A percentile compares a stretch with the other conserved stretches of the same genome.
Conservation (phyloP, 2,329 filamentous ascomycete species). For the Colletotrichum simmondsii region DNA sequence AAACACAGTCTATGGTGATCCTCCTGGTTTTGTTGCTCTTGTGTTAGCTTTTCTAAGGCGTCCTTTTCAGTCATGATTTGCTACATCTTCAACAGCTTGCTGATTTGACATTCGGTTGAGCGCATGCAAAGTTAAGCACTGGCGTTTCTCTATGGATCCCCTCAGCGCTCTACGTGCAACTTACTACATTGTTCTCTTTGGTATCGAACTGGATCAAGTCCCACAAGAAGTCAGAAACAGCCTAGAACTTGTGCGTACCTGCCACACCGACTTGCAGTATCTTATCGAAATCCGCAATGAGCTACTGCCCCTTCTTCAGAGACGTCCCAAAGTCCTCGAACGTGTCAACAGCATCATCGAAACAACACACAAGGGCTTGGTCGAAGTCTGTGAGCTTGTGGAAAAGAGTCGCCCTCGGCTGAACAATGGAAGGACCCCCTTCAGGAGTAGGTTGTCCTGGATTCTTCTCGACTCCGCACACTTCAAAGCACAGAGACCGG, state of each 20-base stretch:
- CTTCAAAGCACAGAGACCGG: slow-evolving; percentile 41
- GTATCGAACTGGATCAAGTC: slow-evolving; percentile 40
- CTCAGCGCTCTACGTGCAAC: slow-evolving; percentile 9
- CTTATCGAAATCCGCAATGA: slow-evolving; percentile 45
- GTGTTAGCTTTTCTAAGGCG: neutral
- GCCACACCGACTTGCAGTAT: slow-evolving; percentile 44
- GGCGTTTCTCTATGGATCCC: slow-evolving; percentile 3
- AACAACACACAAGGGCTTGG: slow-evolving; percentile 39
- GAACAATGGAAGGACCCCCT: slow-evolving; percentile 31
- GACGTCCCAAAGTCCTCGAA: slow-evolving; percentile 39
- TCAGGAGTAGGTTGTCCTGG: slow-evolving; percentile 40
- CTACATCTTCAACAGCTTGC: neutral
- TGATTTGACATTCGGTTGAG: neutral
- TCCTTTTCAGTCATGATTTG: neutral
- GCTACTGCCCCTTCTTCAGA: slow-evolving; percentile 39
- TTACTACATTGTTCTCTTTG: slow-evolving; percentile 30
- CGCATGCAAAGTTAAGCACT: neutral
- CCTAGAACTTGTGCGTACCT: slow-evolving; percentile 46
- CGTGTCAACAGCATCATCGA: slow-evolving; percentile 44
- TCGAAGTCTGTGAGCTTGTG: slow-evolving; percentile 42
- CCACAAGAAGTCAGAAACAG: slow-evolving; percentile 41
- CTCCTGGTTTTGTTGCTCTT: too few relatives aligned
- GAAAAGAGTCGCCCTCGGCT: slow-evolving; percentile 42
- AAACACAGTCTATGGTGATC: too few relatives aligned
- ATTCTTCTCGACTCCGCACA: slow-evolving; percentile 38